Percentiles rank a stretch among this genome's conserved stretches.
phyloP scores from a whole-genome alignment of 192 early-diverging fungal species.

The Backusella sp. region DNA sequence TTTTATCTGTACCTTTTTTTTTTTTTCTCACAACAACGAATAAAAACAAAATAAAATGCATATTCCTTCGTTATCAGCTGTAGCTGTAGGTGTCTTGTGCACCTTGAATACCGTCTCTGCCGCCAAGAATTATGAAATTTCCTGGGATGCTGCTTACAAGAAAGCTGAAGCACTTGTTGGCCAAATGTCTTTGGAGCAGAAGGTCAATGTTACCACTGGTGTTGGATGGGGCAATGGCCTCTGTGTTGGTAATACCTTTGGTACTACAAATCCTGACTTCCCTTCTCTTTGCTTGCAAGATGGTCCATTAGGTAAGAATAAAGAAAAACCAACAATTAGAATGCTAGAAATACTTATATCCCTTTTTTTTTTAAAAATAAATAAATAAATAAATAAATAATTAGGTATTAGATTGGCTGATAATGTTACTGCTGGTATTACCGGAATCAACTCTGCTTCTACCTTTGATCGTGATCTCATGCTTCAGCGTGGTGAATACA shows the following conservation, averaged over 20 bases:
- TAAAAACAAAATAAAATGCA: not conserved
- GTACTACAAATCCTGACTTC: conserved; percentile 40
- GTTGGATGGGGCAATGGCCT: conserved; percentile 33
- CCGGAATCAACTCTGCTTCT: conserved; percentile 57
- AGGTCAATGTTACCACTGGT: conserved; percentile 48
- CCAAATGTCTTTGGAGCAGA: conserved; percentile 42
- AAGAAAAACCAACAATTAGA: not conserved
- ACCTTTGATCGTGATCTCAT: conserved; percentile 58
- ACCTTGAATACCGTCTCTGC: not conserved
- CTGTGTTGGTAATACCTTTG: conserved; percentile 53
- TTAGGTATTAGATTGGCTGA: conserved; percentile 32
- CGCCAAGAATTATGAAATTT: not conserved
- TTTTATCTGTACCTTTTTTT: not conserved
- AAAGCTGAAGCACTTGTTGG: conserved; percentile 30
- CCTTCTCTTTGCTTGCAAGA: conserved; percentile 39
- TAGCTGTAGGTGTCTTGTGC: not conserved
- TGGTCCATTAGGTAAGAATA: conserved; percentile 7
- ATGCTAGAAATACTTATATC: not conserved
- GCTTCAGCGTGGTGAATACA: conserved; percentile 38
- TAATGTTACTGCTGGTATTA: conserved; percentile 44
- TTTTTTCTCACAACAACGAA: not conserved
- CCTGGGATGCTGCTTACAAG: conserved; percentile 27
- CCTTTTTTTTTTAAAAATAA: not conserved
- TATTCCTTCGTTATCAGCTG: not conserved
- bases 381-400: not conserved